Evolutionary conservation across 768 basidiomycete genomes (phyloP), one percentile per base, ranked within the genome.

Genomic region (Lentinus tigrinus): DNA sequence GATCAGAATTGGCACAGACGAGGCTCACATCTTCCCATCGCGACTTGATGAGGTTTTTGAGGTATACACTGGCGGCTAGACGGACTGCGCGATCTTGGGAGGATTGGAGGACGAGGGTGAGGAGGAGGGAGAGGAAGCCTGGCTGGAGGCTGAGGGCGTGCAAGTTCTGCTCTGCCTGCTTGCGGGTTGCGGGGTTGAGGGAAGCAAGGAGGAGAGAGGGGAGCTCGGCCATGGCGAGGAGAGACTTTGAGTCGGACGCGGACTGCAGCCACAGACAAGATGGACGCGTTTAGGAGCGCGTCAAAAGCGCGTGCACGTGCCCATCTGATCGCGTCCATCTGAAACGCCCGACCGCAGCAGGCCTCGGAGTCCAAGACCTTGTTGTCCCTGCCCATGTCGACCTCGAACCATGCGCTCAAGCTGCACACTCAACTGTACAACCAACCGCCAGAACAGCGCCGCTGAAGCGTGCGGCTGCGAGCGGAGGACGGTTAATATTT

Each of bases 31-130:
- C 93, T 42, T 87, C 88, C 95, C 95, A 98, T 75, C 88, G 81
- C 26, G 83, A 78, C 71, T 91, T 94, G 57, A 94, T 82, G 44
- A 88, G 81, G 69, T 98, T 97, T 77, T 98, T 98, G 63, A 97
- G 86, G 74, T 91, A 95, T 34, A 98, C 87, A 51, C 90, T 88
- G 2, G 86, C 95, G 1, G 93, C 85, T 54, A 96, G 85, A 67
- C 95, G 77, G 31, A 91, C 82, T 0, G 90, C 75, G 65, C 85
- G 84, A 70, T 89, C 83, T 31, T 75, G 72, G n/a, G 81, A 71
- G n/a, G 69, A 66, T 61, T 91, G 81, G 60, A 93, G 84, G 60
- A 93, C 85, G 61, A 98, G 85, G 27, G 80, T 74, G 24, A 98
- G 84, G 23, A 98, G 83, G 67, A 88, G 82, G 2, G 83, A 75